A percentile compares a stretch with the other conserved stretches of the same genome.
These are phyloP conservation scores for Trypanosoma brucei DNA, from an alignment of 208 protist genomes.

Conservation along the genomic window DNA sequence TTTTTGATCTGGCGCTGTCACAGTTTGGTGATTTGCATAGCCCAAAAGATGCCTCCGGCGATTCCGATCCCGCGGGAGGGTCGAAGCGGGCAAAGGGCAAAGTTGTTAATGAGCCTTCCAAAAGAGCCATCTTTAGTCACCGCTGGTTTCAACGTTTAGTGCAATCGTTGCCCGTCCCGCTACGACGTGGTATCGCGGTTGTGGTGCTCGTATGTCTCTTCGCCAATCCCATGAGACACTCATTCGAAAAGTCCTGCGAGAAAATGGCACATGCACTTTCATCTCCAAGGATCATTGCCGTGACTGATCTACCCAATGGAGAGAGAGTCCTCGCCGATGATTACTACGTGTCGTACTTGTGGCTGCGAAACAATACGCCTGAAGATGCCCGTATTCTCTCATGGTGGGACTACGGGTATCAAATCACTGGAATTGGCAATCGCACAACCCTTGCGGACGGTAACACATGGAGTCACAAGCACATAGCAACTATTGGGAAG, in stretches of 20 bases:
- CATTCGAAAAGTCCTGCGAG: background rate
- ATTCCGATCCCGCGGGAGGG: background rate
- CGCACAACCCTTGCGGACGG: constrained; percentile 96
- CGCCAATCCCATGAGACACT: background rate
- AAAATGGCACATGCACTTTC: constrained; percentile 1
- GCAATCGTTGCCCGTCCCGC: background rate
- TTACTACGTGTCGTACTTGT: constrained; percentile 96
- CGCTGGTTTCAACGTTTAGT: background rate
- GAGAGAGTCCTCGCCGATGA: constrained; percentile 89
- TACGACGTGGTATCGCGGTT: constrained; percentile 3
- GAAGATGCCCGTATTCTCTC: constrained; percentile 92
- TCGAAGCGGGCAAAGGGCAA: background rate
- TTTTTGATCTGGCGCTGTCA: constrained; percentile 17
- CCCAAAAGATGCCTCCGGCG: background rate
- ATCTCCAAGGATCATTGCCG: background rate
- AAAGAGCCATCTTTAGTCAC: background rate
- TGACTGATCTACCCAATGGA: constrained; percentile 10
- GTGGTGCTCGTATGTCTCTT: constrained; percentile 8
- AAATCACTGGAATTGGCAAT: constrained; percentile 96
- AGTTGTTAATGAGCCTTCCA: background rate
- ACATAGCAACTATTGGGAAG: constrained; percentile 97
- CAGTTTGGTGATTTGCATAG: background rate
- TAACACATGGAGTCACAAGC: constrained; percentile 99
- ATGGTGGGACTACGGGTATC: constrained; percentile 99
- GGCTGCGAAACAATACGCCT: constrained; percentile 94